Percentiles rank a stretch among this genome's conserved stretches.
These are phyloP conservation scores for Stropharia rugosoannulata DNA, from an alignment of 768 basidiomycete genomes.

Conservation along the genomic window DNA sequence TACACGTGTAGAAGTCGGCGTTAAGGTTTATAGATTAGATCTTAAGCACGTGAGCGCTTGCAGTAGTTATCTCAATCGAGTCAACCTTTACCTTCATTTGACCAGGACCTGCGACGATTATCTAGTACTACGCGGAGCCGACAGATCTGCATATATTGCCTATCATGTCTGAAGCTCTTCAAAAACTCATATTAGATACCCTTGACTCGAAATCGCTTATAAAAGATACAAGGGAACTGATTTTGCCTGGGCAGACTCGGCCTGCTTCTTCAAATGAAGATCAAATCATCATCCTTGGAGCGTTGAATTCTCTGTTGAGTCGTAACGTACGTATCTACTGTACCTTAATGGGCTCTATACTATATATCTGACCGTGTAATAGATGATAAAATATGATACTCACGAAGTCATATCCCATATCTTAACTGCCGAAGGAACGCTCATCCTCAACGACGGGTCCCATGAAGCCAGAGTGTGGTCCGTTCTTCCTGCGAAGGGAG, in stretches of 20 bases:
- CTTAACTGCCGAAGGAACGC: conserved; percentile 79
- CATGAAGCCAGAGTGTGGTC: conserved; percentile 96
- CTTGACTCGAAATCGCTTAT: conserved; percentile 58
- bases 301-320: conserved; percentile 85
- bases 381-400: conserved; percentile 85
- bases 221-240: conserved; percentile 66
- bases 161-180: conserved; percentile 73
- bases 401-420: conserved; percentile 74
- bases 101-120: too few relatives aligned
- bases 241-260: conserved; percentile 60
- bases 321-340: conserved; percentile 62
- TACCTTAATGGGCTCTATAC: neutral
- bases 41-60: conserved; percentile 16
- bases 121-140: too few relatives aligned
- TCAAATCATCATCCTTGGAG: conserved; percentile 85
- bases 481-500: conserved; percentile 73
- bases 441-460: conserved; percentile 80
- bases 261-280: conserved; percentile 67
- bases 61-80: conserved; percentile 6
- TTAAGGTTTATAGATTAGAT: conserved; percentile 11
- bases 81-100: neutral
- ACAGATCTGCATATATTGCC: neutral
- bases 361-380: conserved; percentile 2
- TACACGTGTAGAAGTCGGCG: neutral
- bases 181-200: conserved; percentile 75